A percentile compares a stretch with the other conserved stretches of the same genome.
Evolutionary conservation across 345 rosid genomes (phyloP).

Genomic region (Citrus mangshanensis): DNA sequence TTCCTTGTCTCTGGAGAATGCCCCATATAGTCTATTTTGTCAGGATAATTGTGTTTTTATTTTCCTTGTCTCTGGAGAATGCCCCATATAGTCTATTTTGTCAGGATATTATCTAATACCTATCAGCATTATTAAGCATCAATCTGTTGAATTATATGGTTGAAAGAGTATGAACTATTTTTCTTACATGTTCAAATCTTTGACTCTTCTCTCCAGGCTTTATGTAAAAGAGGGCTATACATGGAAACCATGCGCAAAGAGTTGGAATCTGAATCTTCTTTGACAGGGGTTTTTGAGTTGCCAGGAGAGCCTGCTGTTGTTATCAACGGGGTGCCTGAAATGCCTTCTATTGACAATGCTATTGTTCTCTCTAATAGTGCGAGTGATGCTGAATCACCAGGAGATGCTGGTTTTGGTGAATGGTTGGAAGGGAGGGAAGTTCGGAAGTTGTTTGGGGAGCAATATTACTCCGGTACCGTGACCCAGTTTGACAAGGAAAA

Average conservation of each 20-base stretch:
- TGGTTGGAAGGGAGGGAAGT: slow-evolving; percentile 90
- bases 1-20: not conserved
- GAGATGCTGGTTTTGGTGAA: slow-evolving; percentile 50
- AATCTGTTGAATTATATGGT: not conserved
- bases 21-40: not conserved
- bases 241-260: slow-evolving; percentile 29
- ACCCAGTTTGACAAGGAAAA: slow-evolving; percentile 57
- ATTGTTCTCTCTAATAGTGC: slow-evolving; percentile 6
- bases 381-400: slow-evolving; percentile 24
- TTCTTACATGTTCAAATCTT: slow-evolving; percentile 2
- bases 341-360: slow-evolving; percentile 18
- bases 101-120: not conserved
- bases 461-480: slow-evolving; percentile 53
- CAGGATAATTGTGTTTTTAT: too few species aligned
- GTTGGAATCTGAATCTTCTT: slow-evolving; percentile 30
- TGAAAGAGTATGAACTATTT: not conserved
- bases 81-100: not conserved
- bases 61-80: not conserved
- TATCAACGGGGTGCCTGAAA: slow-evolving; percentile 70
- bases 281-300: slow-evolving; percentile 41
- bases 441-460: slow-evolving; percentile 48
- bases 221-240: slow-evolving; percentile 14
- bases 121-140: not conserved
- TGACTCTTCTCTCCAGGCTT: not conserved
- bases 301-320: slow-evolving; percentile 80